A percentile compares a stretch with the other conserved stretches of the same genome.
Evolutionary conservation across 345 rosid species (phyloP).

Genomic region (Carallia brachiata): DNA sequence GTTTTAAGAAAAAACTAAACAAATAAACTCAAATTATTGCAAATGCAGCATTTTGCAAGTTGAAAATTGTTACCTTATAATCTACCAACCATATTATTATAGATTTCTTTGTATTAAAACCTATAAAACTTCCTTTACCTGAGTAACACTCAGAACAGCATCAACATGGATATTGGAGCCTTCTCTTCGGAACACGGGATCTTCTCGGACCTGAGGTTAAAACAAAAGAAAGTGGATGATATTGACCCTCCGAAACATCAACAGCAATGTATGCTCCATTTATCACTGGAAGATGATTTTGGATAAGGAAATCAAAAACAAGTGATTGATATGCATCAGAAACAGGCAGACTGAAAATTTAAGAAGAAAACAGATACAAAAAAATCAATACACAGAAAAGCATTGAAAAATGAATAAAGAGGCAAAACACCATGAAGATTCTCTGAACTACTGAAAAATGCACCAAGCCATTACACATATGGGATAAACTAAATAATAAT

Average conservation of each 20-base stretch:
- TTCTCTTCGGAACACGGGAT: slow-evolving; percentile 94
- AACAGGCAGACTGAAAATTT: too few species aligned
- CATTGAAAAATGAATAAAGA: too few species aligned
- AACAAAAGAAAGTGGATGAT: not conserved
- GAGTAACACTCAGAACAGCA: slow-evolving; percentile 70
- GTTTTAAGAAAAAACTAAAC: too few species aligned
- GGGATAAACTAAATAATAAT: not conserved
- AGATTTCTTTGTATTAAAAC: not conserved
- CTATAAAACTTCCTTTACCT: slow-evolving; percentile 45
- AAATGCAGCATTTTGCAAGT: not conserved
- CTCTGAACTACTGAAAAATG: too few species aligned
- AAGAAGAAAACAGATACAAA: too few species aligned
- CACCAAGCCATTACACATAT: not conserved
- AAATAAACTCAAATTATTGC: too few species aligned
- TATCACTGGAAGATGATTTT: not conserved
- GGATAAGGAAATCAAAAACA: too few species aligned
- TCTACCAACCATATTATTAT: slow-evolving; percentile 1
- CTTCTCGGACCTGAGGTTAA: slow-evolving; percentile 68
- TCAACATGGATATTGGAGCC: slow-evolving; percentile 90
- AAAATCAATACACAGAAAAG: too few species aligned
- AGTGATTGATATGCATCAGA: too few species aligned
- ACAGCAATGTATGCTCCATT: not conserved
- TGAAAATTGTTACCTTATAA: not conserved
- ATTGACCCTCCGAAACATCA: not conserved
- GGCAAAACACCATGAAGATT: too few species aligned